Evolutionary conservation across 371 early-diverging fungal species (phyloP).

Genomic region (Chytridiales sp.): DNA sequence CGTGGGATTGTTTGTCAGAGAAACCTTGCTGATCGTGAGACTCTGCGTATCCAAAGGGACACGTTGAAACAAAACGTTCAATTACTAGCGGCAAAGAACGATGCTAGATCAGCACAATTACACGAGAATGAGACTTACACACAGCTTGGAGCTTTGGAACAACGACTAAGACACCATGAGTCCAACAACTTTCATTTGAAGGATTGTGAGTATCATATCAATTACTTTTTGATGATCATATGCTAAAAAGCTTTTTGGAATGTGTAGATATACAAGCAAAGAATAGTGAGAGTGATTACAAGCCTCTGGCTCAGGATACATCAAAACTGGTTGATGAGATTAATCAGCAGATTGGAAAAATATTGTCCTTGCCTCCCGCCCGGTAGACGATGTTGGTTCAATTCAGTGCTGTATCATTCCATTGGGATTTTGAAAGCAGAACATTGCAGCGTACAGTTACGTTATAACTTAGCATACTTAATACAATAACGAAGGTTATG

Average conservation of each 20-base stretch:
- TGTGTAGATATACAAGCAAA: constrained; percentile 42
- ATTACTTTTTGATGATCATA: background rate
- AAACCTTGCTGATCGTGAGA: constrained; percentile 35
- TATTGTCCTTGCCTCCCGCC: constrained; percentile 44
- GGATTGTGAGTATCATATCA: constrained; percentile 41
- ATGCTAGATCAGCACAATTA: constrained; percentile 42
- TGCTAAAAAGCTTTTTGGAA: background rate
- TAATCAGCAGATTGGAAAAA: constrained; percentile 40
- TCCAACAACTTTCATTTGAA: constrained; percentile 41
- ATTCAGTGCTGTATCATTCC: too few species aligned
- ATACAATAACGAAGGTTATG: too few species aligned
- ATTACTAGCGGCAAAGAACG: constrained; percentile 26
- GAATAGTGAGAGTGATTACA: constrained; percentile 50
- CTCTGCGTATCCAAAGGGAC: constrained; percentile 33
- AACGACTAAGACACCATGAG: constrained; percentile 44
- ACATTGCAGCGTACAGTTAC: too few species aligned
- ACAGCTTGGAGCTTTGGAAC: constrained; percentile 50
- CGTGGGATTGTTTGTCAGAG: constrained; percentile 26
- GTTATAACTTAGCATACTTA: too few species aligned
- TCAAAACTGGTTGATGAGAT: constrained; percentile 42
- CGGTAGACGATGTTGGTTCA: too few species aligned
- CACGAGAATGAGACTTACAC: constrained; percentile 54
- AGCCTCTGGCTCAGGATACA: constrained; percentile 34
- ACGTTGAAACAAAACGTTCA: constrained; percentile 34
- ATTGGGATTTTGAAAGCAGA: too few species aligned